phyloP scores from a whole-genome alignment of 306 rosid species.

The Cucurbita ficifolia region DNA sequence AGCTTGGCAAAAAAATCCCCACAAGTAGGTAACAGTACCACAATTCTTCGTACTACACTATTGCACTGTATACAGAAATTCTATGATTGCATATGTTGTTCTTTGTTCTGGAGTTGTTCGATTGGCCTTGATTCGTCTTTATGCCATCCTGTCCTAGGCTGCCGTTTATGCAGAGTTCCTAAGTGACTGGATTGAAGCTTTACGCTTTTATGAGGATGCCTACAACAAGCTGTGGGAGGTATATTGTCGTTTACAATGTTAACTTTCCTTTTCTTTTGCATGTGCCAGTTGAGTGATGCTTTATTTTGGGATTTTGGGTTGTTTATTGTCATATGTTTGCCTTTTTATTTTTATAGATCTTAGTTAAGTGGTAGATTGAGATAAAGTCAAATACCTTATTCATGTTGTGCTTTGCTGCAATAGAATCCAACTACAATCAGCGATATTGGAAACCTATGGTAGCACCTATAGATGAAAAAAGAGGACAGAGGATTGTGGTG shows the following conservation, averaged over 20 bases:
- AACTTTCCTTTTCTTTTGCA: background rate
- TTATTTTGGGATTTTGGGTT: background rate
- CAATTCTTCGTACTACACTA: background rate
- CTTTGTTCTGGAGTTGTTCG: background rate
- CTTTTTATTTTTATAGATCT: background rate
- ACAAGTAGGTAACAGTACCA: background rate
- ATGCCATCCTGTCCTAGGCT: constrained; percentile 47
- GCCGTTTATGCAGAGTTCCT: constrained; percentile 95
- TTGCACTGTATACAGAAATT: background rate
- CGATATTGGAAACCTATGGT: background rate
- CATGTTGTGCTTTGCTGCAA: background rate
- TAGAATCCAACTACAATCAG: background rate
- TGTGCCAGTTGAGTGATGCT: background rate
- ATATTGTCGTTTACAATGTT: background rate
- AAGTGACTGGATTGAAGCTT: constrained; percentile 85
- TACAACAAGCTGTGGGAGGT: constrained; percentile 83
- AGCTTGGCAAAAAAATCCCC: background rate
- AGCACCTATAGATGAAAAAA: background rate
- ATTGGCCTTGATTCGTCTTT: constrained; percentile 24
- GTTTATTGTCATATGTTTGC: background rate
- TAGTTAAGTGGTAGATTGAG: background rate
- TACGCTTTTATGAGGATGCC: constrained; percentile 82
- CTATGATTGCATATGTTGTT: background rate
- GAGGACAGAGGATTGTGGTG: background rate
- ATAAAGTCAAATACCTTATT: background rate